phyloP scores from a whole-genome alignment of 306 rosid genomes.

The Cucurbita pepo region DNA sequence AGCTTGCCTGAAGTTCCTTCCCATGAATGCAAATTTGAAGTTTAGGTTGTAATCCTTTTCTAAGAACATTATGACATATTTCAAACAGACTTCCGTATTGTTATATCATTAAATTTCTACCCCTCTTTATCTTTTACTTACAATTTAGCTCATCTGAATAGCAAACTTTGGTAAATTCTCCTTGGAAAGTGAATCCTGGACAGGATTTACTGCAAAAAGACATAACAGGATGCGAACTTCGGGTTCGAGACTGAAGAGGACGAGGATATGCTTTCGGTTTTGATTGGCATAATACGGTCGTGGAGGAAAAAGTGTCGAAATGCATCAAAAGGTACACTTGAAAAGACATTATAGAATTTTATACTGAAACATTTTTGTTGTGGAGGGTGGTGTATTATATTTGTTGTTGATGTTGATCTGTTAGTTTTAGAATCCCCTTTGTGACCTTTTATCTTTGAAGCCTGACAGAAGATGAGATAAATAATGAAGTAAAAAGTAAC shows the following conservation, averaged over 20 bases:
- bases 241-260: background rate
- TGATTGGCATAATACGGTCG: too few relatives aligned
- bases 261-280: background rate
- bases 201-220: background rate
- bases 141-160: background rate
- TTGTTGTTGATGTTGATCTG: background rate
- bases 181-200: background rate
- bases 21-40: background rate
- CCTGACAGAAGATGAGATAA: background rate
- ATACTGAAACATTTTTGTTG: background rate
- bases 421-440: background rate
- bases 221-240: background rate
- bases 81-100: background rate
- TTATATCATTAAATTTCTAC: background rate
- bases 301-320: background rate
- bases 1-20: background rate
- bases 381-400: too few relatives aligned
- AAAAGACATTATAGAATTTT: background rate
- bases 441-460: background rate
- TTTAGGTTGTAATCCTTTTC: background rate
- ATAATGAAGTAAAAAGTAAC: background rate
- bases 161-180: background rate
- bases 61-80: background rate
- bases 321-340: slow-evolving; percentile 1
- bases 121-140: background rate